Base-by-base conservation (phyloP, 306 rosid genomes). In the Aeschynomene evenia region DNA sequence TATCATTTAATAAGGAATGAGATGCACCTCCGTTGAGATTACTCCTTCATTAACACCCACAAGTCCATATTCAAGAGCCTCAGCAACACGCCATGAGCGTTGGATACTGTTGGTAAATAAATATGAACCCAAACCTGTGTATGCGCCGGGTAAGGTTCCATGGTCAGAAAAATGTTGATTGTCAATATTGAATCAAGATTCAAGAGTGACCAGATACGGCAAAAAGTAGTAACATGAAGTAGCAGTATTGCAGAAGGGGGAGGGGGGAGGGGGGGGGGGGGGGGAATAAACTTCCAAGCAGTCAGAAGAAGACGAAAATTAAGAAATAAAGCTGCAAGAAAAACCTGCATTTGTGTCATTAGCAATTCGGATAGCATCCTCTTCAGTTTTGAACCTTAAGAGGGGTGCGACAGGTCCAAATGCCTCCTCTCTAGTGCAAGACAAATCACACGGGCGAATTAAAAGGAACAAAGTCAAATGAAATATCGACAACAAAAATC, bases 331-430 rank as follows among this genome's bases (percentile, higher is more conserved):
- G 81, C 67, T 20, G 39, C 62, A 66, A 74, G 67, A 77, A 60
- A 71, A 76, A 90, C 99, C 99, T 79, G 99, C 92, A 34, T 82
- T 84, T 59, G 95, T 89, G 85, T 87, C 89, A 20, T 91, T 94
- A 48, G 99, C 99, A 21, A 94, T 82, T 62, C 39, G 65, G 61
- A 94, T 87, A 56, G 99, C 97, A 34, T 94, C 97, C 69, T 85
- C 95, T 85, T 91, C 97, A 26, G 97, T 88, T 88, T 79, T 89
- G 85, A 94, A 94, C 61, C 72, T 85, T 80, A 89, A 58, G 46
- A 94, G 85, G 74, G 97, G 95, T 13, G 99, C 97, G 28, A 94
- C 97, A 19, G 97, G 99, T 71, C 99, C 99, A 83, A 94, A 94
- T 76, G 77, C 87, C 84, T 94, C 99, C 83, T 91, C 95, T 66